Percentiles rank a stretch among this genome's conserved stretches.
Evolutionary conservation across 768 basidiomycete species (phyloP).

Genomic region (Plicaturopsis crispa): DNA sequence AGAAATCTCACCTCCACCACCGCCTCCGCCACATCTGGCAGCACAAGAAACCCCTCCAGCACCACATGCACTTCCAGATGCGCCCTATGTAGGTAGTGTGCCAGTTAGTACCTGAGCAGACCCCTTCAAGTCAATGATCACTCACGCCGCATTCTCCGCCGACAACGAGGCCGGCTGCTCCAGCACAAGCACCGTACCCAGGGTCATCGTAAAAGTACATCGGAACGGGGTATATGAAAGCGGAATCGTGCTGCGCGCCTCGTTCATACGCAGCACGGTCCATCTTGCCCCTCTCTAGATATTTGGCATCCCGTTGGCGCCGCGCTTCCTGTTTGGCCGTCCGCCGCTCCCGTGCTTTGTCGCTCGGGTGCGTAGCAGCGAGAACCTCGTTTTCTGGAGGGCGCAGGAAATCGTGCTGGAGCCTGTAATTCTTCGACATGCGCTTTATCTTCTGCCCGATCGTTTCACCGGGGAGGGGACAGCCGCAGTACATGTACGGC

Average conservation of each 20-base stretch:
- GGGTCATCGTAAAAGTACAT: too few species aligned
- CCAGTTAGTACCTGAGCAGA: too few species aligned
- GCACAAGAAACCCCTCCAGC: conserved; percentile 4
- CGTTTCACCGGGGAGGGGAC: conserved; percentile 38
- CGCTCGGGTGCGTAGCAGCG: conserved; percentile 47
- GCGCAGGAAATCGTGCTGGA: conserved; percentile 22
- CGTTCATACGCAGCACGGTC: conserved; percentile 6
- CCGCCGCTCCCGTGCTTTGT: conserved; percentile 31
- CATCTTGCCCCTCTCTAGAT: conserved; percentile 14
- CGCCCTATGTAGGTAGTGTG: background rate
- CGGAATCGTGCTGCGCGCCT: conserved; percentile 15
- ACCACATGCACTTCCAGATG: conserved; percentile 2
- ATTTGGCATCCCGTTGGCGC: conserved; percentile 17
- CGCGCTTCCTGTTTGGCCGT: conserved; percentile 18
- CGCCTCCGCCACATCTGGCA: conserved; percentile 7
- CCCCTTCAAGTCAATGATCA: too few species aligned
- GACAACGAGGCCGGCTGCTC: conserved; percentile 8
- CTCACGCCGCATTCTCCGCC: conserved; percentile 1
- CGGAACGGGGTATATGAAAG: conserved; percentile 34
- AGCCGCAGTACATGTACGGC: conserved; percentile 55
- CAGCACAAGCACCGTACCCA: conserved; percentile 13
- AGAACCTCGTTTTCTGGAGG: conserved; percentile 27
- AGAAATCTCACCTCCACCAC: too few species aligned
- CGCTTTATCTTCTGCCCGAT: conserved; percentile 35
- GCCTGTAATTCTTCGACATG: conserved; percentile 15